Percentiles rank a stretch among this genome's conserved stretches.
Conservation (phyloP, 495 filamentous ascomycete genomes). For the Diplogelasinospora grovesii region DNA sequence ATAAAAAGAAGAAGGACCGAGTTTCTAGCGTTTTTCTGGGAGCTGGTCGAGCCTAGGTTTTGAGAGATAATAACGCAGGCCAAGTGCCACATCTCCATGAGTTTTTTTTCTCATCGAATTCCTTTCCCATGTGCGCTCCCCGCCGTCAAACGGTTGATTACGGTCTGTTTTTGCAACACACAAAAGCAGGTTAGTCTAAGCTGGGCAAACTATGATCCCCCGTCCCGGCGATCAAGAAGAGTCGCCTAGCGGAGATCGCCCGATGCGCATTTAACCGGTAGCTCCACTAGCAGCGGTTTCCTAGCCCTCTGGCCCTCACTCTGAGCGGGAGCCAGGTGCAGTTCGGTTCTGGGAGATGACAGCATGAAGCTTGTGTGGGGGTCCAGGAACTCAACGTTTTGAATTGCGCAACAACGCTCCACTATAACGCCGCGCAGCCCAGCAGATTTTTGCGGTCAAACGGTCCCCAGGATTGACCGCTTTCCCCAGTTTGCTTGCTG, state of each 20-base stretch:
- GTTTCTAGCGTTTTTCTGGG: no score
- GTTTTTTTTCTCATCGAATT: no score
- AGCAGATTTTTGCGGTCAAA: background rate
- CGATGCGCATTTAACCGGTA: slow-evolving; percentile 20
- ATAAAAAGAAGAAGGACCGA: no score
- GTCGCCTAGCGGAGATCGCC: slow-evolving; percentile 19
- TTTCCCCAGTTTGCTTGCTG: background rate
- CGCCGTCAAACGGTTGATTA: no score
- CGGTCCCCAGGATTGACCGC: background rate
- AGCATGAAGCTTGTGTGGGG: slow-evolving; percentile 1
- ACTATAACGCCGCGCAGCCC: background rate
- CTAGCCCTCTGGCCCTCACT: slow-evolving; percentile 6
- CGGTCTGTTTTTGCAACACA: no score
- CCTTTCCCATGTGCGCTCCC: no score
- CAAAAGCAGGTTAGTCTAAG: no score
- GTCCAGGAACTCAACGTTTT: background rate
- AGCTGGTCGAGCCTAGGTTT: no score
- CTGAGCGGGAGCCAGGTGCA: background rate
- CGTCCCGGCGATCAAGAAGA: no score
- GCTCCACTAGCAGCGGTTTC: slow-evolving; percentile 17
- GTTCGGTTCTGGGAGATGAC: slow-evolving; percentile 1
- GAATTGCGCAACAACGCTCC: background rate
- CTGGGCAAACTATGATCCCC: no score
- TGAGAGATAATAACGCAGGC: no score
- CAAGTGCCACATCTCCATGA: no score